Conservation (phyloP, 2,329 filamentous ascomycete genomes). For the Uncinocarpus reesii region DNA sequence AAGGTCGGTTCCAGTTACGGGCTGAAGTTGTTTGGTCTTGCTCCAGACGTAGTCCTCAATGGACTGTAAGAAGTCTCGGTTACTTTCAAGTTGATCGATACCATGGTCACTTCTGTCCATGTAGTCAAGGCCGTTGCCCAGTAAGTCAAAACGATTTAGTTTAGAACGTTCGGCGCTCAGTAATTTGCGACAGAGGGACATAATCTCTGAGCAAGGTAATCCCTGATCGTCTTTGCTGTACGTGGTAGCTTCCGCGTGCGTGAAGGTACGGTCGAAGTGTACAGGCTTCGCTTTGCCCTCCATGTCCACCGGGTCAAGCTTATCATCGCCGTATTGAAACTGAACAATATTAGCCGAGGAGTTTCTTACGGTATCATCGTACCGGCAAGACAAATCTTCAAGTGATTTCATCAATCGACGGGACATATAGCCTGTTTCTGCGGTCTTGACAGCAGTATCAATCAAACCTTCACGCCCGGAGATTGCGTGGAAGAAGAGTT, state of each 20-base stretch:
- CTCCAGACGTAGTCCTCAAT: slow-evolving; percentile 61
- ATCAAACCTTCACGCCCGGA: slow-evolving; percentile 96
- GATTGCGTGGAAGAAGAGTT: slow-evolving; percentile 97
- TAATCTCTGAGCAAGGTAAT: slow-evolving; percentile 64
- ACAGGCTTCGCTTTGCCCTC: slow-evolving; percentile 88
- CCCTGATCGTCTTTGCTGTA: slow-evolving; percentile 67
- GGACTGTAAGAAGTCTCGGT: slow-evolving; percentile 67
- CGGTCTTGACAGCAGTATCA: slow-evolving; percentile 97
- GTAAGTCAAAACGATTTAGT: slow-evolving; percentile 52
- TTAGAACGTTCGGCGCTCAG: slow-evolving; percentile 58
- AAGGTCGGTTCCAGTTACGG: slow-evolving; percentile 26
- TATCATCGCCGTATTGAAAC: slow-evolving; percentile 94
- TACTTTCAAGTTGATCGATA: slow-evolving; percentile 70
- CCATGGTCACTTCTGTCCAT: slow-evolving; percentile 57
- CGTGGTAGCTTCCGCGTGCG: slow-evolving; percentile 63
- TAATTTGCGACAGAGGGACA: slow-evolving; percentile 55
- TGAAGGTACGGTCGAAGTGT: slow-evolving; percentile 83
- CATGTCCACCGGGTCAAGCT: slow-evolving; percentile 94
- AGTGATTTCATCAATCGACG: slow-evolving; percentile 94
- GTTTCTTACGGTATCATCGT: slow-evolving; percentile 89
- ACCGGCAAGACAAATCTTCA: slow-evolving; percentile 85
- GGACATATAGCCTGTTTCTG: slow-evolving; percentile 98
- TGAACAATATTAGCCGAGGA: slow-evolving; percentile 83
- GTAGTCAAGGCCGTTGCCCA: slow-evolving; percentile 55
- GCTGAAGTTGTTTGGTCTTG: slow-evolving; percentile 51